Evolutionary conservation across 2,329 filamentous ascomycete species (phyloP), one percentile per base, ranked within the genome.

Genomic region (Didymella sp.): DNA sequence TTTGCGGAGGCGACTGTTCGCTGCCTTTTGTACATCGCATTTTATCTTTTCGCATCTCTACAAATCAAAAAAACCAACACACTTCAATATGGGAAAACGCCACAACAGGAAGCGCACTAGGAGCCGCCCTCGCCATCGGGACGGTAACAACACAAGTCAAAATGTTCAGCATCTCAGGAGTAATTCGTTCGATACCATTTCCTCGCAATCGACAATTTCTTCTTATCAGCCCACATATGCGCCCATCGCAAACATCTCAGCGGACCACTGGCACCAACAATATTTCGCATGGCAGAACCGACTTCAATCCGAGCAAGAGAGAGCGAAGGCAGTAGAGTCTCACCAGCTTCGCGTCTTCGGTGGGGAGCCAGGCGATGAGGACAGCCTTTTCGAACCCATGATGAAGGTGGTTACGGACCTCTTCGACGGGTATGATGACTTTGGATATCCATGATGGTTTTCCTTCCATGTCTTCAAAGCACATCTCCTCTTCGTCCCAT

Each of bases 331-430:
- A 28, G 42, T 74, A 55, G 75, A 76, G 59, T 69, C 62, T 30
- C 72, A 77, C 49, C 70, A 72, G n/a, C 68, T 77, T 40, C 73
- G 78, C 28, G 71, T 79, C 59, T 81, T 80, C 62, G 79, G 79
- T 19, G 78, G 78, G 25, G 70, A 76, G 50, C 74, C 69, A 42
- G 76, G 75, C 51, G 77, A 79, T 56, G 78, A 79, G 61, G 69
- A 70, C 63, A 71, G 71, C 58, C 72, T 81, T 13, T 70, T 78
- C 47, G 78, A 76, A 47, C 74, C 77, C 2, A 81, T 81, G 79
- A 64, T 81, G 57, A 77, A 78, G 66, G 79, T 81, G 11, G 78
- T 81, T 19, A 77, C 77, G 50, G 74, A 76, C 59, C 71, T 81
- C 13, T 81, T 81, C 61, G 72, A 79, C 53, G 78, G 77, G 28